Evolutionary conservation across 2,329 filamentous ascomycete genomes (phyloP).

Genomic region (Clonostachys chloroleuca): DNA sequence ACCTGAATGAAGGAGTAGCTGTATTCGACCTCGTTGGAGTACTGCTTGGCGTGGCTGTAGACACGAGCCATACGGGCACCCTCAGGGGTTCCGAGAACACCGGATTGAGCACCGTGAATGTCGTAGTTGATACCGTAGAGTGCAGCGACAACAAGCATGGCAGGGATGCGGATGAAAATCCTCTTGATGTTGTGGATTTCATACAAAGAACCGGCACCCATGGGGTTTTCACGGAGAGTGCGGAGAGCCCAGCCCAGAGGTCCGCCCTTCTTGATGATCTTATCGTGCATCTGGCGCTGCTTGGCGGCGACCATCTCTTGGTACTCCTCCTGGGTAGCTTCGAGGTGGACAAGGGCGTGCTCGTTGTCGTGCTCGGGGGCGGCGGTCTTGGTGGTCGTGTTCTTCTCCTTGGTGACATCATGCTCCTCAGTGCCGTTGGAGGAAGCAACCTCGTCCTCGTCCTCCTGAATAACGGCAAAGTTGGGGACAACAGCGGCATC

Average conservation of each 20-base stretch:
- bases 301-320: conserved; percentile 56
- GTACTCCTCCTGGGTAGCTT: conserved; percentile 50
- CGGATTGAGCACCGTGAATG: conserved; percentile 72
- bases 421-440: conserved; percentile 34
- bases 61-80: conserved; percentile 64
- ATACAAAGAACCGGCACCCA: conserved; percentile 70
- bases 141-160: conserved; percentile 54
- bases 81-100: conserved; percentile 67
- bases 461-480: conserved; percentile 72
- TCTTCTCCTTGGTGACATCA: conserved; percentile 30
- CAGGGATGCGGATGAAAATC: conserved; percentile 62
- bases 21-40: conserved; percentile 48
- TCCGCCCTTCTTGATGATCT: conserved; percentile 56
- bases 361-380: background rate
- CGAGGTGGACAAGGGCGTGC: conserved; percentile 12
- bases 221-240: conserved; percentile 66
- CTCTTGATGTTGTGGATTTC: conserved; percentile 67
- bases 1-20: conserved; percentile 43
- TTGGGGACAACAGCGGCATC: conserved; percentile 57
- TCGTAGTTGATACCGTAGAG: conserved; percentile 80
- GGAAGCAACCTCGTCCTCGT: conserved; percentile 36
- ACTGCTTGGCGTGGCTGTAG: conserved; percentile 42
- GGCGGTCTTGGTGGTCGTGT: background rate
- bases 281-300: conserved; percentile 54
- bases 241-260: conserved; percentile 82